Evolutionary conservation across 495 filamentous ascomycete genomes (phyloP).

Genomic region (Gamarada debralockiae): DNA sequence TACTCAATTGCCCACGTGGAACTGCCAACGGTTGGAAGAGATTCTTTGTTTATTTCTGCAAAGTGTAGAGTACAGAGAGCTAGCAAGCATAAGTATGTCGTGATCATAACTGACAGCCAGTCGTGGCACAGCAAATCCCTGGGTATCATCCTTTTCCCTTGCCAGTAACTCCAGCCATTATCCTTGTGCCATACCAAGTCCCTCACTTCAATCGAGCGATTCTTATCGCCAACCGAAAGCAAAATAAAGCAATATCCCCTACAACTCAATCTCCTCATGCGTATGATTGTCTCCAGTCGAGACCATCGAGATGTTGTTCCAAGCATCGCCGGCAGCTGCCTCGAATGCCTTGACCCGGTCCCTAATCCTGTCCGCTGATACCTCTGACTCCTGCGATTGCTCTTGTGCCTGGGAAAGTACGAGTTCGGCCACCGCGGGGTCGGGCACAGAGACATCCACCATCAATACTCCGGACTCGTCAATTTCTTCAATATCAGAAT

Average conservation of each 20-base stretch:
- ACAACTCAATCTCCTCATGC: conserved; percentile 48
- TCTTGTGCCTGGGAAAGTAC: conserved; percentile 7
- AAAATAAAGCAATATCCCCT: neutral
- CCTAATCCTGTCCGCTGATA: neutral
- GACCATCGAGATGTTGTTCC: conserved; percentile 40
- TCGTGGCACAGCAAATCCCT: conserved; percentile 2
- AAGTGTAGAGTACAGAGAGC: neutral
- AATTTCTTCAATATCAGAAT: conserved; percentile 3
- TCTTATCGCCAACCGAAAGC: no score
- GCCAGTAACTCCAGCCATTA: neutral
- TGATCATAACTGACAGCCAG: neutral
- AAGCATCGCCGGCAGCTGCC: conserved; percentile 25
- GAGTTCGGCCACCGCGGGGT: conserved; percentile 11
- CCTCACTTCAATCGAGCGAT: no score
- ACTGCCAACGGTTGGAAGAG: no score
- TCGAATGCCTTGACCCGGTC: conserved; percentile 10
- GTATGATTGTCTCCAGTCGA: conserved; percentile 45
- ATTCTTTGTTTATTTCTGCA: no score
- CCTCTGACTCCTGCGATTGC: conserved; percentile 8
- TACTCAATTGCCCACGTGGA: no score
- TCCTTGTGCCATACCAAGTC: neutral
- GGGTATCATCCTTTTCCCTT: conserved; percentile 5
- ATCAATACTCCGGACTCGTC: conserved; percentile 12
- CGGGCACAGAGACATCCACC: conserved; percentile 6
- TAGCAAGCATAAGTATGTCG: neutral